Conservation (phyloP, 2,329 filamentous ascomycete genomes). For the Colletotrichum sojae region DNA sequence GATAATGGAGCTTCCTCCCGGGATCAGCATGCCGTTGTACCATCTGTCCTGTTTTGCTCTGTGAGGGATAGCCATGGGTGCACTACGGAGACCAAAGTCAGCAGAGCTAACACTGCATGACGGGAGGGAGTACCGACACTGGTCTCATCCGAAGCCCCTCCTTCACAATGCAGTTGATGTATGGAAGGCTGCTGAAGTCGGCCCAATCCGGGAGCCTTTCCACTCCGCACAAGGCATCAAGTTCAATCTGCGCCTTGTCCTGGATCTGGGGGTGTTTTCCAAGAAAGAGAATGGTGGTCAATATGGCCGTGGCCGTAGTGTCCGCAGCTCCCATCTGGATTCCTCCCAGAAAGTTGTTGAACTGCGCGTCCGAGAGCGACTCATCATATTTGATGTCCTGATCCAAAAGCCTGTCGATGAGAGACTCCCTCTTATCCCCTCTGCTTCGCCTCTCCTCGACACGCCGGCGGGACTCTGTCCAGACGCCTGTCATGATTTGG, state of each 20-base stretch:
- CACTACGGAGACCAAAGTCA: background rate
- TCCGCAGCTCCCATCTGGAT: slow-evolving; percentile 54
- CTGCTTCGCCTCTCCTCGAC: slow-evolving; percentile 51
- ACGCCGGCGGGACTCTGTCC: slow-evolving; percentile 52
- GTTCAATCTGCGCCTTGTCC: slow-evolving; percentile 56
- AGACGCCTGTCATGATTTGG: slow-evolving; percentile 57
- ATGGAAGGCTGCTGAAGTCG: slow-evolving; percentile 56
- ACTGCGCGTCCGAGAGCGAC: slow-evolving; percentile 44
- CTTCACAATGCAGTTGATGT: slow-evolving; percentile 57
- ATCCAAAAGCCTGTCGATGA: slow-evolving; percentile 59
- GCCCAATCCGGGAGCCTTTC: slow-evolving; percentile 53
- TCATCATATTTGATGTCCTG: slow-evolving; percentile 50
- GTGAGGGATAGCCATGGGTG: slow-evolving; percentile 15
- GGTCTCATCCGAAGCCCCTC: slow-evolving; percentile 60
- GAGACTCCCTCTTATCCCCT: slow-evolving; percentile 45
- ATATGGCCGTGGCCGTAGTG: slow-evolving; percentile 52
- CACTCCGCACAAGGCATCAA: slow-evolving; percentile 55
- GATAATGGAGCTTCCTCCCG: slow-evolving; percentile 55
- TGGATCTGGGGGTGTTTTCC: slow-evolving; percentile 55
- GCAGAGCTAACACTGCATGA: background rate
- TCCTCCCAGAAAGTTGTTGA: slow-evolving; percentile 54
- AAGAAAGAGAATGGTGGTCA: slow-evolving; percentile 58
- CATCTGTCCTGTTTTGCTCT: slow-evolving; percentile 50
- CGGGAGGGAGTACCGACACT: slow-evolving; percentile 35
- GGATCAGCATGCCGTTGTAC: slow-evolving; percentile 57